Conservation (phyloP, 345 rosid species). For the Viola odorata region DNA sequence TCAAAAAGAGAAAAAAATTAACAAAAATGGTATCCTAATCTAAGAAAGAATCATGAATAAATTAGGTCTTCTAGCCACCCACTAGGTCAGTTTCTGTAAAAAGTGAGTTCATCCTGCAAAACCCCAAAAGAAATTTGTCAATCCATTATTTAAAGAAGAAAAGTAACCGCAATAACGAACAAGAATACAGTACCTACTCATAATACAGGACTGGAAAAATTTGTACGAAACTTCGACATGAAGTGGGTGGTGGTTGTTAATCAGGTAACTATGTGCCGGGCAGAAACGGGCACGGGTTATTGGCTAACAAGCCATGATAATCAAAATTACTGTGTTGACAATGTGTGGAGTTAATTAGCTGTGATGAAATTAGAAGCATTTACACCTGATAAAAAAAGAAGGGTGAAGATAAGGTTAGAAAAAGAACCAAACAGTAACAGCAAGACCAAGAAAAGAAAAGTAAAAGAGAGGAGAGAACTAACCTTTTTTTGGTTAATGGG, state of each 20-base stretch:
- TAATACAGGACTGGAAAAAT: slow-evolving; percentile 5
- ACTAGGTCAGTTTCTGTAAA: slow-evolving; percentile 34
- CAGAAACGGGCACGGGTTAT: slow-evolving; percentile 21
- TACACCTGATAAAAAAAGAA: slow-evolving; percentile 47
- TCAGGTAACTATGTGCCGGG: slow-evolving; percentile 17
- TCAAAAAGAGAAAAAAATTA: slow-evolving; percentile 14
- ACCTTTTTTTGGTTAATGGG: slow-evolving; percentile 63
- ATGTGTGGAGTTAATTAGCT: slow-evolving; percentile 31
- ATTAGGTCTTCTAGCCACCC: slow-evolving; percentile 31
- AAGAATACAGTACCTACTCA: slow-evolving; percentile 33
- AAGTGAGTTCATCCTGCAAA: slow-evolving; percentile 42
- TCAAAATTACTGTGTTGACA: slow-evolving; percentile 22
- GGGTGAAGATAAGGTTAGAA: slow-evolving; percentile 15
- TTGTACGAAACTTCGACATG: slow-evolving; percentile 8
- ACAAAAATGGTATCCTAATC: slow-evolving; percentile 34
- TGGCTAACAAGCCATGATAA: slow-evolving; percentile 18
- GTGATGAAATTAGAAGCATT: slow-evolving; percentile 30
- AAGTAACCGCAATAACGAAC: slow-evolving; percentile 3
- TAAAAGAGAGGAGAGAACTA: slow-evolving; percentile 25
- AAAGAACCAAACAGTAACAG: slow-evolving; percentile 23
- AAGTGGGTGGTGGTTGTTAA: slow-evolving; percentile 20
- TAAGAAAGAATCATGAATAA: slow-evolving; percentile 46
- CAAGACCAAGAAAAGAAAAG: slow-evolving; percentile 34
- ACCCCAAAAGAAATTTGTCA: slow-evolving; percentile 3
- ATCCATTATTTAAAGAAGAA: slow-evolving; percentile 13